A percentile compares a stretch with the other conserved stretches of the same genome.
Evolutionary conservation across 129 eudicot genomes (phyloP).

Genomic region (Artemisia tridentata): DNA sequence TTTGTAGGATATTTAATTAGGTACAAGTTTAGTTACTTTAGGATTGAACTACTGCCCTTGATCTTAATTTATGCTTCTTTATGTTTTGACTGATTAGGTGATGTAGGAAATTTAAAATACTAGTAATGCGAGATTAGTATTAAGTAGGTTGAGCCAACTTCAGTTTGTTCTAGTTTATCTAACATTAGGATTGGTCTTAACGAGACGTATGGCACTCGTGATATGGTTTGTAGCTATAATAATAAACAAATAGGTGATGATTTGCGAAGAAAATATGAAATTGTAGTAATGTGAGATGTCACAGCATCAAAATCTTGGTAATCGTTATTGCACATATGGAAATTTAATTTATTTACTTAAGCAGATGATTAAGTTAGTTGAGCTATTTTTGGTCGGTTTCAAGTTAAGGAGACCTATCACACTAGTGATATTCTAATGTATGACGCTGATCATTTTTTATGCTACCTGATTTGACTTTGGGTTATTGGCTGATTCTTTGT

Average conservation of each 20-base stretch:
- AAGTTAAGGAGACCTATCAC: slow-evolving; percentile 7
- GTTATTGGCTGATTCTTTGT: slow-evolving; percentile 9
- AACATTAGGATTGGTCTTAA: too few species aligned
- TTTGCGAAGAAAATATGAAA: not conserved
- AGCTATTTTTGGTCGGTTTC: slow-evolving; percentile 2
- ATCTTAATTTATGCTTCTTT: too few species aligned
- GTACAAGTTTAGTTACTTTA: too few species aligned
- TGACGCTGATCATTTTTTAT: slow-evolving; percentile 12
- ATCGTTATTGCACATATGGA: slow-evolving; percentile 1
- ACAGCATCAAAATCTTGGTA: not conserved
- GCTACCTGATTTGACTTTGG: slow-evolving; percentile 11
- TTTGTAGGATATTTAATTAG: too few species aligned
- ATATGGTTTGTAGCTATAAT: not conserved
- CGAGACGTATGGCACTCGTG: not conserved
- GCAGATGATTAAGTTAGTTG: slow-evolving; percentile 8
- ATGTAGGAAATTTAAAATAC: too few species aligned
- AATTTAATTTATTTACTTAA: not conserved
- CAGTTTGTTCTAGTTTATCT: too few species aligned
- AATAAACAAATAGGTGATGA: not conserved
- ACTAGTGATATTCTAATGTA: not conserved
- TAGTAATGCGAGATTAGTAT: too few species aligned
- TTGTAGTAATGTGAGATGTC: slow-evolving; percentile 8
- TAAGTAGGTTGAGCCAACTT: too few species aligned
- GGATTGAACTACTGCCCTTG: too few species aligned
- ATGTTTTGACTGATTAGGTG: too few species aligned